Percentiles rank a stretch among this genome's conserved stretches.
Evolutionary conservation across 441 rosid species (phyloP).

Genomic region (Eutrema salsugineum): DNA sequence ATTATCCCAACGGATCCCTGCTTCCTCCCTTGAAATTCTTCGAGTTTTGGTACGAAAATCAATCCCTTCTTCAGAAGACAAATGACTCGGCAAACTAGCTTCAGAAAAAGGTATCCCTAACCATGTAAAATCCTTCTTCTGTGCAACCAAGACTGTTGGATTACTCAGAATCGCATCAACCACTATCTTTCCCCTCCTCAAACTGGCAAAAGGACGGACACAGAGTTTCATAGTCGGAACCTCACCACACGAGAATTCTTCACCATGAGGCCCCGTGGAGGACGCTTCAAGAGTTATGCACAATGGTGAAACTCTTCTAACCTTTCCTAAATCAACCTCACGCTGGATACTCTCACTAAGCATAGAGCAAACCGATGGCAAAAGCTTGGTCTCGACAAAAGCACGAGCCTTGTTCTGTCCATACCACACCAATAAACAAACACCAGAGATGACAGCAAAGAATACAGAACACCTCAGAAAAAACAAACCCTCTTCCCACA

Average conservation of each 20-base stretch:
- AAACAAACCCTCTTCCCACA: constrained; percentile 62
- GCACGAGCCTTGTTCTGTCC: constrained; percentile 78
- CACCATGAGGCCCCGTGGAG: constrained; percentile 74
- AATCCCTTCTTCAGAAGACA: constrained; percentile 91
- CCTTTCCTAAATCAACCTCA: constrained; percentile 85
- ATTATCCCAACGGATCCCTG: constrained; percentile 48
- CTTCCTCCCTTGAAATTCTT: constrained; percentile 83
- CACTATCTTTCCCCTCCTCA: constrained; percentile 90
- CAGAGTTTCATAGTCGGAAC: constrained; percentile 79
- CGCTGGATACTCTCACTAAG: constrained; percentile 82
- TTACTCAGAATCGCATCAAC: constrained; percentile 85
- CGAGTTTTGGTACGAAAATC: constrained; percentile 90
- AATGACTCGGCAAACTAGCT: constrained; percentile 51
- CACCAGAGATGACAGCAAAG: constrained; percentile 75
- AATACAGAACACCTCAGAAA: constrained; percentile 83
- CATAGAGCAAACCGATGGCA: constrained; percentile 84
- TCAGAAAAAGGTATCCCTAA: constrained; percentile 83
- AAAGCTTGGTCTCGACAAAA: constrained; percentile 75
- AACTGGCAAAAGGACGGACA: constrained; percentile 81
- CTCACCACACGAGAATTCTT: constrained; percentile 96
- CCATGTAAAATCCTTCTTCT: constrained; percentile 95
- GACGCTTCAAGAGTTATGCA: constrained; percentile 87
- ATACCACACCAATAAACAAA: constrained; percentile 87
- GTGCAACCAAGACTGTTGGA: constrained; percentile 68
- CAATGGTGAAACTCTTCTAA: constrained; percentile 81